Conservation (phyloP, 352 stramenopile species). For the Phytophthora melonis region DNA sequence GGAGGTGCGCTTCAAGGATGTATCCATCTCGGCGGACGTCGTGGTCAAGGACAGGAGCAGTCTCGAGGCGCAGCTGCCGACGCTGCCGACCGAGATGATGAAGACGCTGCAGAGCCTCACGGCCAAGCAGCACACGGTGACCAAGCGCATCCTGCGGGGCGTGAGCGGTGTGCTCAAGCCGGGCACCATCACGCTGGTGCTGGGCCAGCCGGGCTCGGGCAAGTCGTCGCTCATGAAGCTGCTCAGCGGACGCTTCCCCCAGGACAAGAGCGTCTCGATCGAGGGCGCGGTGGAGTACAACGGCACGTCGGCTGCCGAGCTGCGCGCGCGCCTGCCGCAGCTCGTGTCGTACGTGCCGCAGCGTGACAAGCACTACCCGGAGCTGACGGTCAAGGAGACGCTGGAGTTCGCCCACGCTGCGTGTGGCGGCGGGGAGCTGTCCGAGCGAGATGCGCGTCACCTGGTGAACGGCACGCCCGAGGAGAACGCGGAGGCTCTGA, state of each 20-base stretch:
- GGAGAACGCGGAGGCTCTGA: slow-evolving; percentile 3
- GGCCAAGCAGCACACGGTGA: slow-evolving; percentile 28
- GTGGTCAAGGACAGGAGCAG: slow-evolving; percentile 28
- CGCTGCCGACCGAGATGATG: slow-evolving; percentile 31
- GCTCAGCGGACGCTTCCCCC: slow-evolving; percentile 33
- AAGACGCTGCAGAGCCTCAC: slow-evolving; percentile 14
- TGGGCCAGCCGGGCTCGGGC: slow-evolving; percentile 26
- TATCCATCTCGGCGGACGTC: slow-evolving; percentile 30
- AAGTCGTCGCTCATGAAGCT: slow-evolving; percentile 42
- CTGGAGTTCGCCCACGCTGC: slow-evolving; percentile 25
- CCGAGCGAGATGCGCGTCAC: not conserved
- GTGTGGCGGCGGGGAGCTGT: slow-evolving; percentile 17
- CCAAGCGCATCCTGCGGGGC: slow-evolving; percentile 26
- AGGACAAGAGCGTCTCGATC: slow-evolving; percentile 29
- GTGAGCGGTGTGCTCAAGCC: slow-evolving; percentile 41
- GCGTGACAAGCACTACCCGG: slow-evolving; percentile 36
- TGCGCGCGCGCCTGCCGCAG: slow-evolving; percentile 32
- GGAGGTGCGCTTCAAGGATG: slow-evolving; percentile 32
- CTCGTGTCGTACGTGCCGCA: slow-evolving; percentile 40
- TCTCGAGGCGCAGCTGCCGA: slow-evolving; percentile 30
- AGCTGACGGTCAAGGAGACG: slow-evolving; percentile 24
- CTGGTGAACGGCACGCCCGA: not conserved
- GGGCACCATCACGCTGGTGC: slow-evolving; percentile 24
- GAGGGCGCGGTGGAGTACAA: slow-evolving; percentile 34
- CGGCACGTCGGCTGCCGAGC: not conserved